Conservation (phyloP, 2,329 filamentous ascomycete species). For the Colletotrichum truncatum region DNA sequence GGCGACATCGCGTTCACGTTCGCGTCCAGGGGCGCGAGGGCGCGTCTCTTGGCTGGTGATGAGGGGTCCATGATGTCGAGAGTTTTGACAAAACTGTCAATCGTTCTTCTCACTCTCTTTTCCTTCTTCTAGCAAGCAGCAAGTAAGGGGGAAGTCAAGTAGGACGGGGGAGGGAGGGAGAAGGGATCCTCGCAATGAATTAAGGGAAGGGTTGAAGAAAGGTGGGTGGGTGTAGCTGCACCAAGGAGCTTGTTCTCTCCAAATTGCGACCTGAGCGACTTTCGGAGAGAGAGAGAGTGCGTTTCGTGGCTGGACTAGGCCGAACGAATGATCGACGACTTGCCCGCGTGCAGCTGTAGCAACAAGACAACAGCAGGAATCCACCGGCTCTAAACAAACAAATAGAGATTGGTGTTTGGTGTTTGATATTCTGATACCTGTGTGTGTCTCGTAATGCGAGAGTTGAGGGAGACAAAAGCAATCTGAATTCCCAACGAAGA, state of each 20-base stretch:
- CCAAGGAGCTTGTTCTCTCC: neutral
- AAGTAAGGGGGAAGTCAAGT: neutral
- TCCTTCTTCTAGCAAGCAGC: neutral
- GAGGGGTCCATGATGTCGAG: constrained; percentile 34
- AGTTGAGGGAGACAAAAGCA: neutral
- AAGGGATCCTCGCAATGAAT: no score
- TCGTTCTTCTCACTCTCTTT: no score
- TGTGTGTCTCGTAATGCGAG: neutral
- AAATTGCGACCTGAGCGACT: constrained; percentile 8
- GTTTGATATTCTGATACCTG: neutral
- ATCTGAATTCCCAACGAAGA: neutral
- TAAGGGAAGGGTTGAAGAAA: neutral
- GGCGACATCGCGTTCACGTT: constrained; percentile 55
- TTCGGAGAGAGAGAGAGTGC: neutral
- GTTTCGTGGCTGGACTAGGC: constrained; percentile 20
- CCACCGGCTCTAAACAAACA: constrained; percentile 22
- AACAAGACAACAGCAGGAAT: constrained; percentile 13
- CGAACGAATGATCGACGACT: constrained; percentile 25
- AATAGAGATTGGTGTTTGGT: neutral
- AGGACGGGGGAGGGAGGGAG: neutral
- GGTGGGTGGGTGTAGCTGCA: neutral
- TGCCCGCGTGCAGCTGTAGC: constrained; percentile 30
- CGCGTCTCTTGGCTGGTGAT: constrained; percentile 57
- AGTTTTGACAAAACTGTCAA: neutral
- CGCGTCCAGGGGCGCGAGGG: constrained; percentile 55